Conservation (phyloP, 2,329 filamentous ascomycete species). For the Daldinia eschscholtzii region DNA sequence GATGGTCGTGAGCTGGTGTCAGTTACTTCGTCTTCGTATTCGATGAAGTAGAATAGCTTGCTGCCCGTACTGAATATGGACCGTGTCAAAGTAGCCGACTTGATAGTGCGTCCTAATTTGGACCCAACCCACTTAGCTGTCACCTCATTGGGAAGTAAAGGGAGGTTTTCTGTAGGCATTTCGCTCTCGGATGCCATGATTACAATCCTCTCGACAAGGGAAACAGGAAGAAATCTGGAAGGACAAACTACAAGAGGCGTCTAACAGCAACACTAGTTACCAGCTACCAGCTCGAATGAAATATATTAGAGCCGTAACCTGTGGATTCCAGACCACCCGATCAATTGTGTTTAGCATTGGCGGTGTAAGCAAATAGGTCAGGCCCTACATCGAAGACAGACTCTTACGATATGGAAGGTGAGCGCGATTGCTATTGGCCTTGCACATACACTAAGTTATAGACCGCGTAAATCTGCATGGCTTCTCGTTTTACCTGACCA, state of each 20-base stretch:
- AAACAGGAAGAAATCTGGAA: not conserved
- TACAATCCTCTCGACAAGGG: not conserved
- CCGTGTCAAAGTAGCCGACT: slow-evolving; percentile 42
- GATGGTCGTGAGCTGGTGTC: slow-evolving; percentile 37
- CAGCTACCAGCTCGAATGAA: not conserved
- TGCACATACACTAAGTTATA: not conserved
- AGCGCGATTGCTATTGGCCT: not conserved
- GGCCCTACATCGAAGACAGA: not conserved
- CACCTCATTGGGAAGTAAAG: slow-evolving; percentile 45
- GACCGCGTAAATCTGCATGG: no score
- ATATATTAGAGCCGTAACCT: not conserved
- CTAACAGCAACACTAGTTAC: not conserved
- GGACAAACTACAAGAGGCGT: not conserved
- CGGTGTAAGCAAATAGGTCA: slow-evolving; percentile 1
- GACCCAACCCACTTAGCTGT: slow-evolving; percentile 48
- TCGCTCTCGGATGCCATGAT: slow-evolving; percentile 16
- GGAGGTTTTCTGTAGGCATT: slow-evolving; percentile 39
- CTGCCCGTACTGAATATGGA: slow-evolving; percentile 48
- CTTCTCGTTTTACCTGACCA: no score
- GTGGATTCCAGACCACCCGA: not conserved
- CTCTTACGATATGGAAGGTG: not conserved
- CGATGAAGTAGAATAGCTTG: slow-evolving; percentile 50
- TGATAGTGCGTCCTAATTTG: slow-evolving; percentile 49
- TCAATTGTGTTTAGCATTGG: not conserved
- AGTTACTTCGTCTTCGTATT: slow-evolving; percentile 39